Conservation (phyloP, 1,284 basidiomycete genomes). For the Ustilago shanxiensis region DNA sequence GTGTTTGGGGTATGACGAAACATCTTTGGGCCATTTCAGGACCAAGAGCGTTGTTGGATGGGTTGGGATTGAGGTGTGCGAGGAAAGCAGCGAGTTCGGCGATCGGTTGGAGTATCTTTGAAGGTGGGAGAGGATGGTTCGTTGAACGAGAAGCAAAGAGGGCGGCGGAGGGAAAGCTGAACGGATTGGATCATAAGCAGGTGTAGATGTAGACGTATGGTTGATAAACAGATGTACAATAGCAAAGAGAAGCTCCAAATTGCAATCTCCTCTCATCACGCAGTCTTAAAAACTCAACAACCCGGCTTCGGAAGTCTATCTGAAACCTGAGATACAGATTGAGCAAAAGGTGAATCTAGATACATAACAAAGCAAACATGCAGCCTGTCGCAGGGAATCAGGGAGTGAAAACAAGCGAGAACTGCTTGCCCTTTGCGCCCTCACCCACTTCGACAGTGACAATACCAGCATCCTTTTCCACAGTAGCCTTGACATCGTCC, state of each 20-base stretch:
- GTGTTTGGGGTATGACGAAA: conserved; percentile 41
- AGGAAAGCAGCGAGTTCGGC: conserved; percentile 66
- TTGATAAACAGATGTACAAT: conserved; percentile 13
- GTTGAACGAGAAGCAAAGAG: conserved; percentile 32
- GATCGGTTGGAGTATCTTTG: conserved; percentile 69
- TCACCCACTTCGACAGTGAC: conserved; percentile 54
- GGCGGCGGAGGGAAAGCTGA: neutral
- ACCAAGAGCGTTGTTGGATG: conserved; percentile 59
- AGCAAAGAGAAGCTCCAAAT: neutral
- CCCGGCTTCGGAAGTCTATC: neutral
- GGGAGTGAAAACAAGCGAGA: conserved; percentile 50
- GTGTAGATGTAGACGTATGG: conserved; percentile 10
- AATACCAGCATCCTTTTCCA: conserved; percentile 46
- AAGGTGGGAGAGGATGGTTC: conserved; percentile 56
- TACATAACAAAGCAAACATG: neutral
- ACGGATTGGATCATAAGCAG: conserved; percentile 19
- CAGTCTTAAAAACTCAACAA: neutral
- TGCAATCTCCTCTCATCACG: neutral
- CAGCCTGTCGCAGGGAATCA: neutral
- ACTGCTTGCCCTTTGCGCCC: conserved; percentile 52
- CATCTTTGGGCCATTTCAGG: conserved; percentile 50
- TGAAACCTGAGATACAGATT: neutral
- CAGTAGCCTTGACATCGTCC: conserved; percentile 30
- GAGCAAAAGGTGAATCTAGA: neutral
- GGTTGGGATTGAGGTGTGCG: conserved; percentile 64